Conservation (phyloP, 768 basidiomycete species). For the Mrakia hoshinonis region DNA sequence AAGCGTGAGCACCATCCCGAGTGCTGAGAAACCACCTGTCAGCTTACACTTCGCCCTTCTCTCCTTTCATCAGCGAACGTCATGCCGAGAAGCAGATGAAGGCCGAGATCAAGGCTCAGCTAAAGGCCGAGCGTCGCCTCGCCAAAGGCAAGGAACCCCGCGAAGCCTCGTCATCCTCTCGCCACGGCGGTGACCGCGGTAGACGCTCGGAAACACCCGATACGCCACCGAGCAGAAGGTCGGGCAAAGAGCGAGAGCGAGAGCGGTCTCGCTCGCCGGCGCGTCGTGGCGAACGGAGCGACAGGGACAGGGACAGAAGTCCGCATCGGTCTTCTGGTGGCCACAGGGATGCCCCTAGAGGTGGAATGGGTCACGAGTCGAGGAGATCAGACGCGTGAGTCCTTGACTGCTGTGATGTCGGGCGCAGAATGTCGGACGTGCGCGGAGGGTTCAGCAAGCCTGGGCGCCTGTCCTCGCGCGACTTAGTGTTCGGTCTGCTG, state of each 20-base stretch:
- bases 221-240: not conserved
- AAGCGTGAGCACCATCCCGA: conserved; percentile 18
- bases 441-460: too few relatives aligned
- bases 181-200: not conserved
- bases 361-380: not conserved
- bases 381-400: conserved; percentile 10
- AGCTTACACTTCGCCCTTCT: not conserved
- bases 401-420: not conserved
- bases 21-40: too few relatives aligned
- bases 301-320: not conserved
- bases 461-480: not conserved
- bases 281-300: not conserved
- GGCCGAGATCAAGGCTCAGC: conserved; percentile 26
- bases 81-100: conserved; percentile 23
- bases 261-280: not conserved
- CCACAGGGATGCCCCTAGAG: too few relatives aligned
- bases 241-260: not conserved
- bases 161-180: not conserved
- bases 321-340: too few relatives aligned
- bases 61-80: not conserved
- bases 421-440: not conserved
- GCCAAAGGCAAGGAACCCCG: not conserved
- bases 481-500: not conserved
- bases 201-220: not conserved
- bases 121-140: conserved; percentile 11